Evolutionary conservation across 2,329 filamentous ascomycete species (phyloP).

Genomic region (Colletotrichum somersetense): DNA sequence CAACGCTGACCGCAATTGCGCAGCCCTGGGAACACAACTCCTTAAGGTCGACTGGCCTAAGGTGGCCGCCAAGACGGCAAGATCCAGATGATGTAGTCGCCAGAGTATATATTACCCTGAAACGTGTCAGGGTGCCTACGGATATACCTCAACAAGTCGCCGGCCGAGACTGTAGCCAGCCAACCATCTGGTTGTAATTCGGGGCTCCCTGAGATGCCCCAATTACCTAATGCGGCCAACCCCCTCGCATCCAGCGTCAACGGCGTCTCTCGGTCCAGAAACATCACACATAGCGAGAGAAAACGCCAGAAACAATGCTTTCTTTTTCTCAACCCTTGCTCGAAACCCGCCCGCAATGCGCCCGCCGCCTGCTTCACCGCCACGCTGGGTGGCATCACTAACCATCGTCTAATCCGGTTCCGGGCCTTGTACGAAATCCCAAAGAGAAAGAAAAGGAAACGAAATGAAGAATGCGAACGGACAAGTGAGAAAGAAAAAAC

Average conservation of each 20-base stretch:
- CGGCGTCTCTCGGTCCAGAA: neutral
- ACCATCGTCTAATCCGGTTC: neutral
- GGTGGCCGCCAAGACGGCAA: neutral
- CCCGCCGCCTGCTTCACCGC: slow-evolving; percentile 14
- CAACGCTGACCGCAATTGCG: neutral
- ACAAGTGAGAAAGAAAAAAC: neutral
- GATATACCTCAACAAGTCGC: slow-evolving; percentile 28
- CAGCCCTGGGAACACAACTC: neutral
- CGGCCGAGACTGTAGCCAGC: neutral
- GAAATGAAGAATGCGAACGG: neutral
- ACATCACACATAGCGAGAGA: neutral
- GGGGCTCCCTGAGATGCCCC: slow-evolving; percentile 3
- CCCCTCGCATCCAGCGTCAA: neutral
- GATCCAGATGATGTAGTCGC: neutral
- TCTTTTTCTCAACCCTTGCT: slow-evolving; percentile 10
- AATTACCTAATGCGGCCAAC: slow-evolving; percentile 27
- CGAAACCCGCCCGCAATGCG: slow-evolving; percentile 1
- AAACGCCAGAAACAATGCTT: slow-evolving; percentile 19
- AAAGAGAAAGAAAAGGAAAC: neutral
- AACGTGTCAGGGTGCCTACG: neutral
- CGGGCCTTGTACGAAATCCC: neutral
- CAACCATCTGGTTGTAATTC: neutral
- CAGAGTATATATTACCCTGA: neutral
- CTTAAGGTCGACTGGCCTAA: neutral
- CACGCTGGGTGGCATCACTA: slow-evolving; percentile 22